Conservation (phyloP, 352 stramenopile species). For the Phytophthora foliorum region DNA sequence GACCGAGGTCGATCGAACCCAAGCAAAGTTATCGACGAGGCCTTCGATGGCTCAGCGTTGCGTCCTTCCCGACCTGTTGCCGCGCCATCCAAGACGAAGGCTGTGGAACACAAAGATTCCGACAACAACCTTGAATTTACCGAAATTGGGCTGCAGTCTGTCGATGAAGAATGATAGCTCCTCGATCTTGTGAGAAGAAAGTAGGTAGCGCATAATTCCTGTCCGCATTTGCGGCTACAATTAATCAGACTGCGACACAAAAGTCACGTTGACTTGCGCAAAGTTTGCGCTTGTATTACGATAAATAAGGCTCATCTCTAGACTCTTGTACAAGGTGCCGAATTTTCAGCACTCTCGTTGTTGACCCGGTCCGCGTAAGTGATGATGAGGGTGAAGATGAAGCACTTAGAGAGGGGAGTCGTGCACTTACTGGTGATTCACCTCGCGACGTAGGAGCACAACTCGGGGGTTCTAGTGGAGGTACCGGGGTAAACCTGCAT, state of each 20-base stretch:
- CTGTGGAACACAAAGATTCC: conserved; percentile 22
- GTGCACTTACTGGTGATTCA: conserved; percentile 12
- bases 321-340: conserved; percentile 75
- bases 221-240: not conserved
- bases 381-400: conserved; percentile 14
- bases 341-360: conserved; percentile 73
- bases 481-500: conserved; percentile 30
- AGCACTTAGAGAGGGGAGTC: conserved; percentile 2
- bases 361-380: conserved; percentile 23
- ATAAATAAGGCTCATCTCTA: conserved; percentile 79
- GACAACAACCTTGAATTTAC: conserved; percentile 64
- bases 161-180: conserved; percentile 39
- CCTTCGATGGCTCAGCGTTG: conserved; percentile 32
- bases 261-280: not conserved
- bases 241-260: not conserved
- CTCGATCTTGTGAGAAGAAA: not conserved
- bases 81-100: conserved; percentile 14
- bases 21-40: conserved; percentile 48
- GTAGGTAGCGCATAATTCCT: not conserved
- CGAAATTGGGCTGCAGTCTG: conserved; percentile 70
- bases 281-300: conserved; percentile 34
- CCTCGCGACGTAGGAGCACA: not conserved
- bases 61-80: conserved; percentile 11
- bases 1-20: conserved; percentile 53
- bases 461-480: conserved; percentile 4